Conservation (phyloP, 2,329 filamentous ascomycete species). For the Penicillium olsonii region DNA sequence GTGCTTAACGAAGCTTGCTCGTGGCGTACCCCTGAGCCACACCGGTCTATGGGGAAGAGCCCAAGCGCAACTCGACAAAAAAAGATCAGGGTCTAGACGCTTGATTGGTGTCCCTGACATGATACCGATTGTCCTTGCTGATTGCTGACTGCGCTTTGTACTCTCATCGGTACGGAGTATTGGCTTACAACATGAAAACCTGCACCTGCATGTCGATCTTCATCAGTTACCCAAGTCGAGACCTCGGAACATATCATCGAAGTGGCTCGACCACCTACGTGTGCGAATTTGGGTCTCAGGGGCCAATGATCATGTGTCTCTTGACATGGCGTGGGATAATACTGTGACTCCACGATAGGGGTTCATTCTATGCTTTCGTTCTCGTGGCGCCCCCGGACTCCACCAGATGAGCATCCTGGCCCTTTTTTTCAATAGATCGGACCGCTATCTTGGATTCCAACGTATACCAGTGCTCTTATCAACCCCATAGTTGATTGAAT, state of each 20-base stretch:
- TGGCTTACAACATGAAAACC: not conserved
- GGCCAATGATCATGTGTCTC: not conserved
- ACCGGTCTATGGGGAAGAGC: constrained; percentile 1
- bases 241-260: constrained; percentile 4
- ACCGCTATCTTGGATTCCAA: constrained; percentile 10
- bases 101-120: constrained; percentile 7
- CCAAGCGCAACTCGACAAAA: constrained; percentile 3
- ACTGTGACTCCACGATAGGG: constrained; percentile 19
- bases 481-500: constrained; percentile 7
- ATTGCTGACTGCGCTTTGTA: not conserved
- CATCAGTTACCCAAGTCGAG: constrained; percentile 14
- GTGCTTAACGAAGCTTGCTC: constrained; percentile 22
- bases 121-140: not conserved
- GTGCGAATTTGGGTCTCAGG: not conserved
- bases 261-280: constrained; percentile 10
- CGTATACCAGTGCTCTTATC: constrained; percentile 1
- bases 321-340: constrained; percentile 1
- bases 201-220: constrained; percentile 11
- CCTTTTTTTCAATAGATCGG: constrained; percentile 16
- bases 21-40: constrained; percentile 11
- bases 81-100: constrained; percentile 1
- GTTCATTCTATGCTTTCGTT: not conserved
- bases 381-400: constrained; percentile 24
- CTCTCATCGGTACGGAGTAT: not conserved
- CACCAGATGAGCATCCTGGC: constrained; percentile 13